These are phyloP conservation scores for sunflower (Helianthus annuus) DNA, from an alignment of 129 eudicot species.

Conservation along the genomic window HanXRQr2.0-SUNRISE NC_035445.2:97873969-97874468, in stretches of 20 bases:
- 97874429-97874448: not conserved
- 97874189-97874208: not conserved
- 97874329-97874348: not conserved
- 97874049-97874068: not conserved
- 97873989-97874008: slow-evolving; percentile 2
- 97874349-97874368: too few relatives aligned
- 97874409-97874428: not conserved
- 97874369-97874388: too few relatives aligned
- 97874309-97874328: not conserved
- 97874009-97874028: not conserved
- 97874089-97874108: not conserved
- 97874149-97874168: not conserved
- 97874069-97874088: not conserved
- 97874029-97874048: not conserved
- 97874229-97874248: too few relatives aligned
- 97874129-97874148: not conserved
- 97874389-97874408: not conserved
- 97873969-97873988: not conserved
- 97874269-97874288: not conserved
- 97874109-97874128: not conserved
- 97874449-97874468: too few relatives aligned
- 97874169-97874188: not conserved
- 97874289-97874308: not conserved
- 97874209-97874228: slow-evolving; percentile 23
- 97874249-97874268: too few relatives aligned